Percentiles rank a stretch among this genome's conserved stretches.
These are phyloP conservation scores for Halophytophthora polymorphica DNA, from an alignment of 352 stramenopile genomes.

Conservation along the genomic window DNA sequence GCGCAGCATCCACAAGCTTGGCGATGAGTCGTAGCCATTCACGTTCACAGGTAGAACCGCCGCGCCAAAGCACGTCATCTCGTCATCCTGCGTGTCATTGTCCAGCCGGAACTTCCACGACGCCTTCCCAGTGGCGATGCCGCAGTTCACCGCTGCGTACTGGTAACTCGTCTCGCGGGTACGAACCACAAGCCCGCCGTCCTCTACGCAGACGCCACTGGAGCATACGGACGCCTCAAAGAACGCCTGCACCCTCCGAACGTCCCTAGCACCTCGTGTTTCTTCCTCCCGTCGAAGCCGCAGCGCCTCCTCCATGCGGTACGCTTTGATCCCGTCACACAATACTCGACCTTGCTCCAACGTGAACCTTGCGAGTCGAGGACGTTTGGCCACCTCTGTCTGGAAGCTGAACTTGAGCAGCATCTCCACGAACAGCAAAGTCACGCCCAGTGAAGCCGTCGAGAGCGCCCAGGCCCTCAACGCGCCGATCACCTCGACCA, in stretches of 20 bases:
- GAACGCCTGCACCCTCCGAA: conserved; percentile 62
- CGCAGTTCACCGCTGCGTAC: conserved; percentile 80
- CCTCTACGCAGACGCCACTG: conserved; percentile 72
- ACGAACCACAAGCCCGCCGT: conserved; percentile 66
- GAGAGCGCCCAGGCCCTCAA: conserved; percentile 73
- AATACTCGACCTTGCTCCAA: conserved; percentile 47
- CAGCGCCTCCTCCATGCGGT: conserved; percentile 41
- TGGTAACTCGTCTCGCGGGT: conserved; percentile 88
- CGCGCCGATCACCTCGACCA: conserved; percentile 57
- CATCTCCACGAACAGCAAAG: conserved; percentile 73
- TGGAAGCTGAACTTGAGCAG: conserved; percentile 27
- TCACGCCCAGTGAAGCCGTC: conserved; percentile 68
- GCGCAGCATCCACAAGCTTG: conserved; percentile 90
- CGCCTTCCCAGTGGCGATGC: conserved; percentile 72
- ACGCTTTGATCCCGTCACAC: conserved; percentile 40
- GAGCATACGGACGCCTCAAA: conserved; percentile 83
- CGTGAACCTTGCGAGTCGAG: conserved; percentile 31
- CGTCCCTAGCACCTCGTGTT: conserved; percentile 52
- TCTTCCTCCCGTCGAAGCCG: conserved; percentile 28
- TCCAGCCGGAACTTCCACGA: conserved; percentile 87
- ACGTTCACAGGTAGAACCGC: conserved; percentile 86
- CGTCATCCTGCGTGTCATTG: conserved; percentile 87
- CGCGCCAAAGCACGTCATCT: conserved; percentile 91
- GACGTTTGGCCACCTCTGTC: conserved; percentile 1
- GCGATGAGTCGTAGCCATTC: conserved; percentile 88